phyloP scores from a whole-genome alignment of 2,329 filamentous ascomycete species.

The Talaromyces sp. region DNA sequence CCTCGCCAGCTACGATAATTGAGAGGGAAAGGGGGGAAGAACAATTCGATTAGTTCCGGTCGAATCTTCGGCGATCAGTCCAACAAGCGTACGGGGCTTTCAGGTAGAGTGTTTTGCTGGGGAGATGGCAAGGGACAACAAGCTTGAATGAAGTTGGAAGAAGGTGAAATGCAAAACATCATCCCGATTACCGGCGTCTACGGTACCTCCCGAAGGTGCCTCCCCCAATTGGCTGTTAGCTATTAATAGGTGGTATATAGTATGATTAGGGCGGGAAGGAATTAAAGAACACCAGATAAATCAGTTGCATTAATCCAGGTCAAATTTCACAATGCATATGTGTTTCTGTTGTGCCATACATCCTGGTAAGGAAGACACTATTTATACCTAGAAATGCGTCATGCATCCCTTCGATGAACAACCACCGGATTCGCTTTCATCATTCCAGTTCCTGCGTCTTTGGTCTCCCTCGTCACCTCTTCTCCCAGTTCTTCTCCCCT shows the following conservation, averaged over 20 bases:
- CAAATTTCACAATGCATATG: too few relatives aligned
- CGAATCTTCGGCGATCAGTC: too few relatives aligned
- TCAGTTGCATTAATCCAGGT: too few relatives aligned
- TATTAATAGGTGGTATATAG: neutral
- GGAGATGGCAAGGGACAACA: neutral
- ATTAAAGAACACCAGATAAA: too few relatives aligned
- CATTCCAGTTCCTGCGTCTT: conserved; percentile 13
- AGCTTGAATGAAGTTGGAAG: neutral
- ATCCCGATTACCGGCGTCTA: conserved; percentile 24
- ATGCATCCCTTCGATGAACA: neutral
- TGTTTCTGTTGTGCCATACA: too few relatives aligned
- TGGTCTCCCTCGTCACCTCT: neutral
- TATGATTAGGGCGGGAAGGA: neutral
- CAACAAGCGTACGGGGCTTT: neutral
- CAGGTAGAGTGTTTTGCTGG: neutral
- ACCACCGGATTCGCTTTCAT: conserved; percentile 12
- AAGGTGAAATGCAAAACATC: conserved; percentile 15
- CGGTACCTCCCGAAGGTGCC: conserved; percentile 27
- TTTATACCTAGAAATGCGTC: too few relatives aligned
- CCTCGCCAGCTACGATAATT: neutral
- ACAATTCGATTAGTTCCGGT: too few relatives aligned
- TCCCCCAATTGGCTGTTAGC: neutral
- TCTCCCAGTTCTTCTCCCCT: neutral
- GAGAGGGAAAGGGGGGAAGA: too few relatives aligned
- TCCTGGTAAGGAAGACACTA: too few relatives aligned